Conservation (phyloP, 441 rosid genomes). For the Croton setiger region DNA sequence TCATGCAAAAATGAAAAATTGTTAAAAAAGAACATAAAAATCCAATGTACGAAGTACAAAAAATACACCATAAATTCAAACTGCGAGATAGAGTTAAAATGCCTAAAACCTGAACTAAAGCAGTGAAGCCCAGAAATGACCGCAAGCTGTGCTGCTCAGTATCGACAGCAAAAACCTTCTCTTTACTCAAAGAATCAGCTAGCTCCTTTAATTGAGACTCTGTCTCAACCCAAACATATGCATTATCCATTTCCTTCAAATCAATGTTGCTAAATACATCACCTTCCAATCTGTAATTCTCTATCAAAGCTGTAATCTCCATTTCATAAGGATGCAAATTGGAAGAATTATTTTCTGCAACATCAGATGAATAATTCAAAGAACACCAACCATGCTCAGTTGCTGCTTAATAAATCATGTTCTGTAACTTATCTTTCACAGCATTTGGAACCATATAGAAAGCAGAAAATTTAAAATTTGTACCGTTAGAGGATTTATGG, state of each 20-base stretch:
- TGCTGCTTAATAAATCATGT: not conserved
- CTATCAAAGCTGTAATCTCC: constrained; percentile 53
- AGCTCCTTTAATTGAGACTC: constrained; percentile 60
- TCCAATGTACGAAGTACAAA: not conserved
- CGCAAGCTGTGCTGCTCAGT: constrained; percentile 90
- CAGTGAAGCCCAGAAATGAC: constrained; percentile 89
- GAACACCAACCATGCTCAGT: not conserved
- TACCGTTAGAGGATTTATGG: constrained; percentile 31
- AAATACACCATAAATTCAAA: constrained; percentile 5
- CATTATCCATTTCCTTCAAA: constrained; percentile 36
- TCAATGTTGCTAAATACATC: constrained; percentile 25
- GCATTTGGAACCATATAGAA: not conserved
- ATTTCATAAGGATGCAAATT: constrained; percentile 61
- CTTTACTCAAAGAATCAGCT: constrained; percentile 48
- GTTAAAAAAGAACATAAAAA: not conserved
- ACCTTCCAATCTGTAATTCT: constrained; percentile 37
- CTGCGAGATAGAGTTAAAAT: not conserved
- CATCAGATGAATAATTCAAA: not conserved
- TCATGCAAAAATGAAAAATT: constrained; percentile 1
- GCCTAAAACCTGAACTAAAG: constrained; percentile 66
- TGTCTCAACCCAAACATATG: constrained; percentile 68
- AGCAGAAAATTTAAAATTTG: constrained; percentile 6
- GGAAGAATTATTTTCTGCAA: constrained; percentile 38
- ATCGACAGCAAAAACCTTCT: constrained; percentile 67
- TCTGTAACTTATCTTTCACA: constrained; percentile 1